Evolutionary conservation across 495 filamentous ascomycete genomes (phyloP).

Genomic region (Geopyxis carbonaria): DNA sequence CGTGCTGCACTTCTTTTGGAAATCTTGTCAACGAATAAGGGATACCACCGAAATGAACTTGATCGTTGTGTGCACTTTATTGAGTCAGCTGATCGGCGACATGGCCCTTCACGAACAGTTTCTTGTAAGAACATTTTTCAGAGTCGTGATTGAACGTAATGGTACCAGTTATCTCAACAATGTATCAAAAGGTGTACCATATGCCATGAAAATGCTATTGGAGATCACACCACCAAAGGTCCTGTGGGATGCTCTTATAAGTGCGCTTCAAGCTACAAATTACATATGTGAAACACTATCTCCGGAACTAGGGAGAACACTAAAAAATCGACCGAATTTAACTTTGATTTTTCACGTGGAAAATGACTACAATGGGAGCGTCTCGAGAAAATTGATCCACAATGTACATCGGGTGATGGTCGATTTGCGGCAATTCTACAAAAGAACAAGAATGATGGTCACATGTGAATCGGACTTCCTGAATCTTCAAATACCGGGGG

Average conservation of each 20-base stretch:
- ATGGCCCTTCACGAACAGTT: not conserved
- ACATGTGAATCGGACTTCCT: not conserved
- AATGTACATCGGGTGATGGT: constrained; percentile 1
- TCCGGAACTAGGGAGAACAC: not conserved
- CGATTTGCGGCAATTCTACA: not conserved
- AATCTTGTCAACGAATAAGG: not conserved
- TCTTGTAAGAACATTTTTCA: not conserved
- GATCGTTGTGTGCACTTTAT: not conserved
- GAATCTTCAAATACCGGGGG: not conserved
- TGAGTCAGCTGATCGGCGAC: constrained; percentile 1
- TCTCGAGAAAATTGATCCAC: too few species aligned
- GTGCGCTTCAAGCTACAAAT: not conserved
- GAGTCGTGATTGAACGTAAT: not conserved
- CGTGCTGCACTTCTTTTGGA: constrained; percentile 1
- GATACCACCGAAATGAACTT: not conserved
- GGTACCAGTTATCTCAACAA: not conserved
- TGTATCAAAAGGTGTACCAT: not conserved
- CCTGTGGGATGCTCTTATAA: not conserved
- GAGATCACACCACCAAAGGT: not conserved
- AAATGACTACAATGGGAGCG: too few species aligned
- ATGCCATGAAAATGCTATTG: not conserved
- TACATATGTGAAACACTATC: not conserved
- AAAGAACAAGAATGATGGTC: not conserved
- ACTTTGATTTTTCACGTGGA: not conserved
- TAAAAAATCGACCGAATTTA: not conserved